Percentiles rank a stretch among this genome's conserved stretches.
Conservation (phyloP, 2,329 filamentous ascomycete genomes). For the Pyricularia pennisetigena region DNA sequence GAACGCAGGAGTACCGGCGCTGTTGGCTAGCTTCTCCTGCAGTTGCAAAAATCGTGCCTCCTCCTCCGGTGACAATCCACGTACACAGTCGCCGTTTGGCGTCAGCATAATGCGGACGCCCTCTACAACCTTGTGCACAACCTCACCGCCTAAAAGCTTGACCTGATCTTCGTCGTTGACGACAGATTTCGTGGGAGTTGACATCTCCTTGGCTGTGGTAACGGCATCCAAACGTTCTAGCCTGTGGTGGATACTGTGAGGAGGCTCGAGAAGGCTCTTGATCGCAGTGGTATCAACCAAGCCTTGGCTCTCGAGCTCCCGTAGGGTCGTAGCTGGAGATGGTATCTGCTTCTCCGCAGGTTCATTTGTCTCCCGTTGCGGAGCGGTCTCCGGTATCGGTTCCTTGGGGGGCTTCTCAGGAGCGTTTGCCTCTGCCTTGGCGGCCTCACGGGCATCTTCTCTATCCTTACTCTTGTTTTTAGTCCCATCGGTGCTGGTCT, state of each 20-base stretch:
- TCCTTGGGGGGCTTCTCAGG: not conserved
- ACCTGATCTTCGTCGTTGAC: slow-evolving; percentile 45
- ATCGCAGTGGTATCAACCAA: slow-evolving; percentile 7
- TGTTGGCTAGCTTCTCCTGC: slow-evolving; percentile 46
- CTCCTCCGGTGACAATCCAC: slow-evolving; percentile 57
- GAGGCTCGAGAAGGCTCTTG: not conserved
- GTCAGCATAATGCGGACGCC: slow-evolving; percentile 63
- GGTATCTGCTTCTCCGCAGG: slow-evolving; percentile 6
- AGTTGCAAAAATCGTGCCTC: slow-evolving; percentile 62
- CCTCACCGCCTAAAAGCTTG: slow-evolving; percentile 42
- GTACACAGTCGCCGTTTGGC: slow-evolving; percentile 67
- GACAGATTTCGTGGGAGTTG: slow-evolving; percentile 31
- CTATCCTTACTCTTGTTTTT: slow-evolving; percentile 4
- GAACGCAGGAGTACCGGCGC: slow-evolving; percentile 40
- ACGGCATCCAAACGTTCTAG: not conserved
- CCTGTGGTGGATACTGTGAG: not conserved
- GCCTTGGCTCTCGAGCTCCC: slow-evolving; percentile 10
- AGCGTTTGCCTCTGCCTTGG: not conserved
- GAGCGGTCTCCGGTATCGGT: not conserved
- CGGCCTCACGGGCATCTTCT: slow-evolving; percentile 5
- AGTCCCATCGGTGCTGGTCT: not conserved
- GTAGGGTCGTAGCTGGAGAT: slow-evolving; percentile 8
- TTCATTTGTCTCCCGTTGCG: slow-evolving; percentile 5
- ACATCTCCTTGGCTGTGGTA: not conserved
- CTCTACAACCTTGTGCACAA: slow-evolving; percentile 53